Base-by-base conservation (phyloP, 768 basidiomycete genomes). In the Boletus vinaceobasis region DNA sequence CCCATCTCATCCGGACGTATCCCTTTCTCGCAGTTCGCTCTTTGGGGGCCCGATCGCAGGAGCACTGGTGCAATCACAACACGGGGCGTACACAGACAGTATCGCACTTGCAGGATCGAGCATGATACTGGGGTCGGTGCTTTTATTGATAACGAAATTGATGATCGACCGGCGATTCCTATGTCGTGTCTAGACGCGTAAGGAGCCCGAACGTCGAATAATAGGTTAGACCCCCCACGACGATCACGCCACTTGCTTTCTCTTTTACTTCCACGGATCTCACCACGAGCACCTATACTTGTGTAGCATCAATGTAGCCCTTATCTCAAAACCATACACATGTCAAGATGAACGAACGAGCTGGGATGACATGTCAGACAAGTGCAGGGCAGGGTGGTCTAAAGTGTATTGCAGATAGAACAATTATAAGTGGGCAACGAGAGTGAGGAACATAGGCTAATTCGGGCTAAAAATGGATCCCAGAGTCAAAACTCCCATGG, bases 1-100 rank as follows among this genome's bases (percentile, higher is more conserved):
- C 7, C 19, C 37, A 19, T 42, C 49, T 58, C 35, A 52, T 38
- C 17, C 29, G 40, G 37, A 48, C 8, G 3, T 46, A 11, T 33
- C 15, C 17, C 33, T 4, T 19, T 43, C 35, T 38, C 31, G 31
- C 53, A 88, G 87, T 27, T 78, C 86, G 1, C 73, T 88, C 21
- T 68, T 84, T 29, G 86, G 87, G 10, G 83, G 81, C 2, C 87
- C 87, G 2, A 75, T 77, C 13, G 86, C 83, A 13, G 87, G 87
- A 0, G 77, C 76, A 10, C 71, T 89, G 31, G 71, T 88, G 21
- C 69, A 74, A 23, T 66, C 55, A 32, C 67, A 72, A 37, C 70
- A 77, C 35, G 83, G 80, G 9, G 79, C 75, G 56, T 75, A 73
- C 63, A 64, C 64, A 0, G 76, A 78, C 33, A 75, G 85, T 72